Conservation (phyloP, 495 filamentous ascomycete species). For the Hyaloscypha bicolor region DNA sequence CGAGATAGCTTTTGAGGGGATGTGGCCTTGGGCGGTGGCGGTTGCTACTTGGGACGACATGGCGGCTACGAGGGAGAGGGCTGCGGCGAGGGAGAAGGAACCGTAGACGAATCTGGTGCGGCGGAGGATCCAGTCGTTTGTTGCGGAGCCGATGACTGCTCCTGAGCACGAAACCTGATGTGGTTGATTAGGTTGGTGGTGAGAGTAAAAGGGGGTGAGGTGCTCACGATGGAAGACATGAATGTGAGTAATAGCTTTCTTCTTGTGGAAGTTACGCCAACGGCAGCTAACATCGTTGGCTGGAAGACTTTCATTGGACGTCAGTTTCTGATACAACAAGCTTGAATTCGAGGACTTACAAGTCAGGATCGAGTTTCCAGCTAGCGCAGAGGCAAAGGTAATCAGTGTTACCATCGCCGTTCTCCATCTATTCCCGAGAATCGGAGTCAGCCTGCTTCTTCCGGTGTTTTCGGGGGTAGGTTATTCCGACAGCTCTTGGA, state of each 20-base stretch:
- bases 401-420: conserved; percentile 8
- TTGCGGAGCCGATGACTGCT: conserved; percentile 10
- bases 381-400: conserved; percentile 3
- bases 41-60: conserved; percentile 17
- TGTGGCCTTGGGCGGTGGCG: background rate
- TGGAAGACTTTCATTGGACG: conserved; percentile 2
- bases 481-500: too few relatives aligned
- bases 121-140: conserved; percentile 13
- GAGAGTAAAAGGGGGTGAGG: background rate
- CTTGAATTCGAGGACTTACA: conserved; percentile 1
- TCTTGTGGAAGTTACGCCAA: conserved; percentile 2
- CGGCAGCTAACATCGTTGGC: conserved; percentile 11
- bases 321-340: background rate
- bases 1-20: conserved; percentile 10
- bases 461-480: too few relatives aligned
- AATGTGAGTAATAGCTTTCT: conserved; percentile 15
- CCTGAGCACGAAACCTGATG: conserved; percentile 10
- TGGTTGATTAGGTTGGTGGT: background rate
- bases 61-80: conserved; percentile 6
- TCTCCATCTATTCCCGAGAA: background rate
- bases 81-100: conserved; percentile 6
- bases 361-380: conserved; percentile 16
- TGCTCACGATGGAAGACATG: conserved; percentile 8
- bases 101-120: conserved; percentile 11
- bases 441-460: too few relatives aligned